phyloP scores from a whole-genome alignment of 345 rosid genomes.

The Camelina laxa region DNA sequence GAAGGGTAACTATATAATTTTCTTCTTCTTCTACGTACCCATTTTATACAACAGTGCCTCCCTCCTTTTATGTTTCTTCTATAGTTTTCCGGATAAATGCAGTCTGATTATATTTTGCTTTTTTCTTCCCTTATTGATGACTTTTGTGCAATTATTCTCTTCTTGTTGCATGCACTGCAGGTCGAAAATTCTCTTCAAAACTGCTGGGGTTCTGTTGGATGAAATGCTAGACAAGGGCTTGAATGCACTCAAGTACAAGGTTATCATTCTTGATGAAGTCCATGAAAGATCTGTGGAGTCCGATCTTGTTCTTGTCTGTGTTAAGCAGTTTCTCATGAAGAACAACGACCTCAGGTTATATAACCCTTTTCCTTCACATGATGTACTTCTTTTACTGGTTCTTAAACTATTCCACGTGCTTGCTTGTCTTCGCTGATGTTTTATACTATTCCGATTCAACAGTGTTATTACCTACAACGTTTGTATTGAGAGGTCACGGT shows the following conservation, averaged over 20 bases:
- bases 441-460: background rate
- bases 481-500: background rate
- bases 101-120: slow-evolving; percentile 3
- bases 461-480: background rate
- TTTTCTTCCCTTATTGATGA: background rate
- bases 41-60: background rate
- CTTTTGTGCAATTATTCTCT: background rate
- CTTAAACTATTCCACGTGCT: slow-evolving; percentile 1
- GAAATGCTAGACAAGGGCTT: slow-evolving; percentile 89
- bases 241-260: slow-evolving; percentile 85
- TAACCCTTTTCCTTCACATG: background rate
- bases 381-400: background rate
- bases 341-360: slow-evolving; percentile 74
- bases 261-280: slow-evolving; percentile 94
- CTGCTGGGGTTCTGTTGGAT: slow-evolving; percentile 94
- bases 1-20: slow-evolving; percentile 50
- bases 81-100: slow-evolving; percentile 10
- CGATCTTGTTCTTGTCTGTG: slow-evolving; percentile 85
- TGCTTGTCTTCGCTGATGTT: slow-evolving; percentile 2
- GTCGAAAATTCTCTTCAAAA: slow-evolving; percentile 85
- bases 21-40: background rate
- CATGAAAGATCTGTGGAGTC: slow-evolving; percentile 99
- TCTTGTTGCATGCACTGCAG: slow-evolving; percentile 47
- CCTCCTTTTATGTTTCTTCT: background rate
- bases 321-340: slow-evolving; percentile 85